Percentiles rank a stretch among this genome's conserved stretches.
phyloP scores from a whole-genome alignment of 129 eudicot genomes.

The Escallonia rubra region DNA sequence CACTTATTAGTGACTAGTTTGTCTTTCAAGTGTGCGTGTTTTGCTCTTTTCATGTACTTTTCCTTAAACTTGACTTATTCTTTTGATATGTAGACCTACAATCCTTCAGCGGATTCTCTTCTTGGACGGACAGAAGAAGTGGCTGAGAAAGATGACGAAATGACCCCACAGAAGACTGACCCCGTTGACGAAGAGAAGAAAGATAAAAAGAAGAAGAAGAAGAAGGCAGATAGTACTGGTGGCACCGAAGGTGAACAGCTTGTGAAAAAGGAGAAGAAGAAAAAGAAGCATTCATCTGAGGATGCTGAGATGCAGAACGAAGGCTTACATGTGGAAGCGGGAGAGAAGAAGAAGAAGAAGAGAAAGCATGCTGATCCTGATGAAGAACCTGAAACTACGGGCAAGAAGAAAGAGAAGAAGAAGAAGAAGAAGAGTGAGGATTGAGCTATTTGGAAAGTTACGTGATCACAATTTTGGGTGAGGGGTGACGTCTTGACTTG shows the following conservation, averaged over 20 bases:
- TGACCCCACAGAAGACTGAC: conserved; percentile 10
- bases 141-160: conserved; percentile 34
- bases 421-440: too few species aligned
- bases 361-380: too few species aligned
- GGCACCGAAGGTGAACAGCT: background rate
- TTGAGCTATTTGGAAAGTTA: too few species aligned
- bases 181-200: conserved; percentile 37
- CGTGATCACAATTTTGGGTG: too few species aligned
- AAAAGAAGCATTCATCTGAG: conserved; percentile 33
- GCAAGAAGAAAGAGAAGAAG: too few species aligned
- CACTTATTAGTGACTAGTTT: too few species aligned
- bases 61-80: background rate
- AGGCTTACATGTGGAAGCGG: conserved; percentile 21
- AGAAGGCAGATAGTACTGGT: conserved; percentile 26
- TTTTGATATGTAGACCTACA: conserved; percentile 51
- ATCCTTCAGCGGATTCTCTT: conserved; percentile 76
- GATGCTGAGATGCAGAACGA: conserved; percentile 17
- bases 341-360: background rate
- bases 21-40: too few species aligned
- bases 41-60: too few species aligned
- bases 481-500: too few species aligned
- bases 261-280: conserved; percentile 29
- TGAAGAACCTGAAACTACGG: too few species aligned
- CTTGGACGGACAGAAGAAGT: conserved; percentile 53
- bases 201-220: conserved; percentile 59